Base-by-base conservation (phyloP, 768 basidiomycete species). In the Serendipita vermifera region DNA sequence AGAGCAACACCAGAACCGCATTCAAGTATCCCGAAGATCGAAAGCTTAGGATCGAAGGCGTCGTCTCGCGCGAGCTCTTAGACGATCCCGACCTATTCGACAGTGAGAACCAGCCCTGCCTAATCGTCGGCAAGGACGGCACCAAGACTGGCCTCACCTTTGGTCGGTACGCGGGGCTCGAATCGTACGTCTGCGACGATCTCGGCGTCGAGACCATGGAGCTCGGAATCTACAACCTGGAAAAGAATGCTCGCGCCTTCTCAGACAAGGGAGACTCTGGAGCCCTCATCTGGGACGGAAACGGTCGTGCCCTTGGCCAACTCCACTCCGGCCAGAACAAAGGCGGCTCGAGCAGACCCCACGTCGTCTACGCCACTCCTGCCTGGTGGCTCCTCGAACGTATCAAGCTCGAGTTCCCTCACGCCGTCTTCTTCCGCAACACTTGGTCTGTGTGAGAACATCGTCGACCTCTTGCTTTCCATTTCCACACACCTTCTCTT, bases 361-460 rank as follows among this genome's bases (percentile, higher is more conserved):
- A 71, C 58, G 60, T 70, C 5, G 70, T 71, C 24, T 72, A 72
- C 59, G 69, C 69, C 41, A 73, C 72, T 14, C 64, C 70, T 15
- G 66, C 71, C 61, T 64, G 54, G 51, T 66, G 63, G 64, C 65
- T 67, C 60, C 55, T 67, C 57, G 2, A 57, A 59, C 64, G 61
- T 15, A 62, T 62, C 57, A 59, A 46, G 39, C 15, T 14, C 9
- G 58, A 55, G 24, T 61, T 2, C 35, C 29, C 46, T 14, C 22
- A 38, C 51, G 41, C 59, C 38, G 27, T 15, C 31, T 33, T 57
- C 33, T 4, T 57, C 24, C 56, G 58, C 55, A 59, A 46, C 29
- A 65, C 63, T 57, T 65, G 61, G 65, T 57, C 48, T 56, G 51
- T 3, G 33, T 57, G 48, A 36, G 35, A 36, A 36, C n/a, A 36